phyloP scores from a whole-genome alignment of 352 stramenopile species.

The Saprolegnia parasitica region DNA sequence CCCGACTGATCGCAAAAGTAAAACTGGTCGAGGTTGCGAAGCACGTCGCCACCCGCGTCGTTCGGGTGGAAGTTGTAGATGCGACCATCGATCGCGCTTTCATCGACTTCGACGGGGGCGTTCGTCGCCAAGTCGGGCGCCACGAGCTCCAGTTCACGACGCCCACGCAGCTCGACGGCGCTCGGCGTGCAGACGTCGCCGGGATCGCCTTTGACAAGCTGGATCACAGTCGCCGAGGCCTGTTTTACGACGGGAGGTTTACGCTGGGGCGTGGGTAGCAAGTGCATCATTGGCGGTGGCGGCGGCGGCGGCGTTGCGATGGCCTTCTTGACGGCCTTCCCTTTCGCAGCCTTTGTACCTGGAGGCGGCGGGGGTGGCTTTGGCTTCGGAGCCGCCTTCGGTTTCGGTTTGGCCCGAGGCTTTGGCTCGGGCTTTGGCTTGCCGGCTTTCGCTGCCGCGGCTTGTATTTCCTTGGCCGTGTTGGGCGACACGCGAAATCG shows the following conservation, averaged over 20 bases:
- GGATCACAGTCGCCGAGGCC: constrained; percentile 1
- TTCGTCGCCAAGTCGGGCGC: background rate
- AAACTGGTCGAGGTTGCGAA: constrained; percentile 78
- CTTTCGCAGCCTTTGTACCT: background rate
- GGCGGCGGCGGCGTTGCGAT: background rate
- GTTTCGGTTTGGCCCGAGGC: background rate
- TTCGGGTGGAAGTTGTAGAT: constrained; percentile 15
- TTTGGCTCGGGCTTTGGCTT: constrained; percentile 1
- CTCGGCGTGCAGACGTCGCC: background rate
- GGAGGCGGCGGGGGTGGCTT: background rate
- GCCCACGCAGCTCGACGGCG: constrained; percentile 1
- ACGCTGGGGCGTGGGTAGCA: background rate
- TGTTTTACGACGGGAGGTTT: constrained; percentile 5
- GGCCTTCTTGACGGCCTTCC: background rate
- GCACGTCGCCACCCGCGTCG: constrained; percentile 37
- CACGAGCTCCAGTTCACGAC: constrained; percentile 6
- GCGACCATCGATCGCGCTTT: background rate
- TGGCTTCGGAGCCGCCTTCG: constrained; percentile 4
- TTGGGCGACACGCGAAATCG: background rate
- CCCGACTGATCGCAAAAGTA: constrained; percentile 84
- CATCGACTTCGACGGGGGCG: background rate
- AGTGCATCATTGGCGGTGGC: background rate
- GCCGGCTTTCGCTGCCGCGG: background rate
- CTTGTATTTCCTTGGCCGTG: constrained; percentile 14
- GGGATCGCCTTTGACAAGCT: constrained; percentile 17